Evolutionary conservation across 768 basidiomycete species (phyloP).

Genomic region (Termitomyces sp.): DNA sequence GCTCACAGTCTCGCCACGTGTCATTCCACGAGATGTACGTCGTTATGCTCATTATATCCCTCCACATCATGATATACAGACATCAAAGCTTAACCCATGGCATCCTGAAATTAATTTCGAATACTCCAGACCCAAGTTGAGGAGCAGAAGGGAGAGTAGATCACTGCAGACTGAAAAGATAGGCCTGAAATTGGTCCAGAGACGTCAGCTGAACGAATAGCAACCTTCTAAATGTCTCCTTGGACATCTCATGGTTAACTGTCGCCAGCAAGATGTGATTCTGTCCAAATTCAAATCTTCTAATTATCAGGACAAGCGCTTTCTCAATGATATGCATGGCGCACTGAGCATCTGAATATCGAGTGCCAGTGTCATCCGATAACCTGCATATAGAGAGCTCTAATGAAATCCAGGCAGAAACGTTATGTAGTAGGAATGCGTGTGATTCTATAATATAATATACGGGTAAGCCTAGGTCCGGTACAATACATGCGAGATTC

Average conservation of each 20-base stretch:
- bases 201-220: neutral
- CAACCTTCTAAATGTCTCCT: neutral
- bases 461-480: neutral
- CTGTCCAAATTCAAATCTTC: neutral
- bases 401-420: neutral
- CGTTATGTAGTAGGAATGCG: neutral
- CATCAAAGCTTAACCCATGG: no score
- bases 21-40: no score
- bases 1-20: neutral
- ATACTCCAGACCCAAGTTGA: no score
- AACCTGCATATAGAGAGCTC: neutral
- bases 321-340: neutral
- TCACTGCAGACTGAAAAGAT: no score
- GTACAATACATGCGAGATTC: slow-evolving; percentile 8
- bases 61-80: no score
- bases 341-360: neutral
- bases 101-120: no score
- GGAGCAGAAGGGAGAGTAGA: no score
- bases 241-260: no score
- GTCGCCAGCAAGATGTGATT: no score
- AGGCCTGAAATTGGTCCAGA: no score
- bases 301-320: neutral
- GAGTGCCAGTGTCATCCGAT: neutral
- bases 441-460: slow-evolving; percentile 1
- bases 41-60: no score